phyloP scores from a whole-genome alignment of 768 basidiomycete genomes.

The Amanita brunnescens region DNA sequence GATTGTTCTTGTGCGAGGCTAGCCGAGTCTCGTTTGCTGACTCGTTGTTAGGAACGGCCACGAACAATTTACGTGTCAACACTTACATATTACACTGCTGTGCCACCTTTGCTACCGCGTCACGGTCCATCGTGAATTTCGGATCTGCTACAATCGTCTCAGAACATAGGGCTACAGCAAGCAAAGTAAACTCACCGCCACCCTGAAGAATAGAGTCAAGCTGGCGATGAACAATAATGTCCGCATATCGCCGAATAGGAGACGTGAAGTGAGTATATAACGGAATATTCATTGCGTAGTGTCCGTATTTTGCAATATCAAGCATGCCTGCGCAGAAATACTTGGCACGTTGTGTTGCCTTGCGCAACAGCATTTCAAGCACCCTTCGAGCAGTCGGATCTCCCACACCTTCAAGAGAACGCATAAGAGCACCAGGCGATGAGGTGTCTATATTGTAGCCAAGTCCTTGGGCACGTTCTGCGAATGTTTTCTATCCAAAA shows the following conservation, averaged over 20 bases:
- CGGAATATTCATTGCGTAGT: conserved; percentile 85
- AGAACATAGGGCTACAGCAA: not conserved
- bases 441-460: conserved; percentile 78
- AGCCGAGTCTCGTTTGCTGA: conserved; percentile 85
- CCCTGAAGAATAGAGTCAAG: conserved; percentile 81
- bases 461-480: conserved; percentile 73
- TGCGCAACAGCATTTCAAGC: conserved; percentile 77
- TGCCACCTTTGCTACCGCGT: conserved; percentile 94
- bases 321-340: conserved; percentile 99
- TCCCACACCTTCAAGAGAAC: conserved; percentile 65
- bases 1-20: conserved; percentile 94
- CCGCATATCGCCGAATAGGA: conserved; percentile 89
- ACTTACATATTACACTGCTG: conserved; percentile 96
- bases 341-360: conserved; percentile 91
- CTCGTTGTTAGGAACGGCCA: conserved; percentile 1
- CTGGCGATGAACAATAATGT: conserved; percentile 93
- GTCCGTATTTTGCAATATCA: conserved; percentile 95
- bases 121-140: conserved; percentile 96
- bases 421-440: conserved; percentile 75
- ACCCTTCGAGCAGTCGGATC: conserved; percentile 69
- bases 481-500: conserved; percentile 54
- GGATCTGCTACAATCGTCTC: conserved; percentile 42
- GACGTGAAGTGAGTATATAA: conserved; percentile 93
- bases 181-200: conserved; percentile 36
- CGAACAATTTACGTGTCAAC: not conserved